Evolutionary conservation across 495 filamentous ascomycete genomes (phyloP).

Genomic region (Podospora conica): DNA sequence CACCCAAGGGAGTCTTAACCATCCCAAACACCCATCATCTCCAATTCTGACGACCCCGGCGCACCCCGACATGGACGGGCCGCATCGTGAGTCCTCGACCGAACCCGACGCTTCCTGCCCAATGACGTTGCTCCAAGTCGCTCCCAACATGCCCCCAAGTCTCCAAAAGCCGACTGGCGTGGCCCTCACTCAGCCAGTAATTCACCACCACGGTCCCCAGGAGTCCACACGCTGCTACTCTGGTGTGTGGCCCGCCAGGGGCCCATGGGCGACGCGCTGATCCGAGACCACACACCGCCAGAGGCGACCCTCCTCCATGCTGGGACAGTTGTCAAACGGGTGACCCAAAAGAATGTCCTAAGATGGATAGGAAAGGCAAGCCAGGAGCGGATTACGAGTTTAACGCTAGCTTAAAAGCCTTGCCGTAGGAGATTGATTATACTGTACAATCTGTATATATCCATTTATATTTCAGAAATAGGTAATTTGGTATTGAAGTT

Average conservation of each 20-base stretch:
- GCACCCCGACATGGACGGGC: neutral
- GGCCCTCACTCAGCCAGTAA: conserved; percentile 20
- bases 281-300: neutral
- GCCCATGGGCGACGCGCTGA: neutral
- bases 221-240: conserved; percentile 13
- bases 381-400: no score
- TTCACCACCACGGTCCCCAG: neutral
- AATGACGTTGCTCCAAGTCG: conserved; percentile 23
- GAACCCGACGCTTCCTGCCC: conserved; percentile 6
- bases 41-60: neutral
- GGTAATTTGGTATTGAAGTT: no score
- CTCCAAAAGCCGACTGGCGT: conserved; percentile 11
- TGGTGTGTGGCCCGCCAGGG: conserved; percentile 5
- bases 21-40: neutral
- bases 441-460: no score
- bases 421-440: no score
- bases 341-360: no score
- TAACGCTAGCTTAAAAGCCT: no score
- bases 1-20: neutral
- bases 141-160: conserved; percentile 5
- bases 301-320: neutral
- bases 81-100: conserved; percentile 5
- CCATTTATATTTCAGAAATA: no score
- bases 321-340: neutral
- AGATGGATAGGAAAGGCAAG: no score